Evolutionary conservation across 345 rosid genomes (phyloP).

Genomic region (Eucalyptus pauciflora): DNA sequence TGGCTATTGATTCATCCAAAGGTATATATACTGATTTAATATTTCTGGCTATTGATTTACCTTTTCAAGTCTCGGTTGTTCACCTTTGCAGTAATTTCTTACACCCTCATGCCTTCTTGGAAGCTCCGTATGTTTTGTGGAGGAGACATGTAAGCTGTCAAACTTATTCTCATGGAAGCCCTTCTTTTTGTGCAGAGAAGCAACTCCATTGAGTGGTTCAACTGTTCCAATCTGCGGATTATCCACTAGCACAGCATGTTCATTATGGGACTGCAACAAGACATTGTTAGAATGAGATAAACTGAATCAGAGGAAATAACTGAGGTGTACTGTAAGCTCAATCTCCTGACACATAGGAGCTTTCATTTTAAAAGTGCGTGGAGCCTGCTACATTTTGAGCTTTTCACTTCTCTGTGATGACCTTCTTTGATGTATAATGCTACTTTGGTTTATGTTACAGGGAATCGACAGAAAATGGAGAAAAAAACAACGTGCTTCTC

Average conservation of each 20-base stretch:
- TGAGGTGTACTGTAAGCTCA: not conserved
- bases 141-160: not conserved
- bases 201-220: not conserved
- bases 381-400: not conserved
- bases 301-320: not conserved
- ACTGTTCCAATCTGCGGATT: not conserved
- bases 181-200: not conserved
- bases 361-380: not conserved
- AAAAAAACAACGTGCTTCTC: not conserved
- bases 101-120: not conserved
- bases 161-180: not conserved
- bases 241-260: not conserved
- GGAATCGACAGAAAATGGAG: not conserved
- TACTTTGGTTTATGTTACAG: not conserved
- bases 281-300: not conserved
- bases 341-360: not conserved
- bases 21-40: not conserved
- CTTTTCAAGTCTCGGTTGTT: not conserved
- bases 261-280: not conserved
- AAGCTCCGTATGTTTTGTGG: not conserved
- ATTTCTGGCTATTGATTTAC: not conserved
- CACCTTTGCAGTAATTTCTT: not conserved
- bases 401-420: not conserved
- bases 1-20: not conserved
- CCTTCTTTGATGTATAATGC: not conserved